Evolutionary conservation across 257 asterid species (phyloP).

Genomic region (Solanum etuberosum): DNA sequence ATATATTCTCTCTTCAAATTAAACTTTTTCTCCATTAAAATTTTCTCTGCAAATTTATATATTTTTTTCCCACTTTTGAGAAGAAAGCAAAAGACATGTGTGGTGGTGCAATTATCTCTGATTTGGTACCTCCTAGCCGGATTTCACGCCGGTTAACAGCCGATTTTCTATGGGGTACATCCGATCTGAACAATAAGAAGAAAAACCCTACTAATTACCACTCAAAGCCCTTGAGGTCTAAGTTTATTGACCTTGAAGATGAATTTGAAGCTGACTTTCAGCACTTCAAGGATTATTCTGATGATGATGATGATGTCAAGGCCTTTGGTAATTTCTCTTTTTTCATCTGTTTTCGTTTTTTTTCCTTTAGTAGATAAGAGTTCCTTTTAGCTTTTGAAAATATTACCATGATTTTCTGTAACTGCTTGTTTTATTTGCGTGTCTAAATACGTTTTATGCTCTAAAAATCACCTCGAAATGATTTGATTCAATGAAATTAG

Average conservation of each 20-base stretch:
- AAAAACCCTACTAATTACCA: slow-evolving; percentile 18
- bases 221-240: slow-evolving; percentile 54
- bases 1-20: background rate
- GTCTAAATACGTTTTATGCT: background rate
- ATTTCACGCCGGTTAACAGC: slow-evolving; percentile 65
- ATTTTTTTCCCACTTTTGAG: background rate
- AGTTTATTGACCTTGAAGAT: slow-evolving; percentile 35
- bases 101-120: slow-evolving; percentile 88
- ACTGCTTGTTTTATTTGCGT: background rate
- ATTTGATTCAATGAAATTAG: background rate
- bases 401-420: background rate
- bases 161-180: slow-evolving; percentile 70
- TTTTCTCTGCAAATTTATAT: background rate
- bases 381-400: background rate
- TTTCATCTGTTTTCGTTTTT: background rate
- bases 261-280: slow-evolving; percentile 86
- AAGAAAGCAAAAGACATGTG: slow-evolving; percentile 35
- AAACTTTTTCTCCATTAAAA: background rate
- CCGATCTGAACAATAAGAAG: slow-evolving; percentile 32
- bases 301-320: slow-evolving; percentile 32
- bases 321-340: slow-evolving; percentile 1
- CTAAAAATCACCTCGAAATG: background rate
- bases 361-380: background rate
- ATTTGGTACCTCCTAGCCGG: slow-evolving; percentile 39
- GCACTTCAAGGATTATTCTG: slow-evolving; percentile 57